Percentiles rank a stretch among this genome's conserved stretches.
phyloP scores from a whole-genome alignment of 1,284 basidiomycete species.

The Clitocybe nebularis region DNA sequence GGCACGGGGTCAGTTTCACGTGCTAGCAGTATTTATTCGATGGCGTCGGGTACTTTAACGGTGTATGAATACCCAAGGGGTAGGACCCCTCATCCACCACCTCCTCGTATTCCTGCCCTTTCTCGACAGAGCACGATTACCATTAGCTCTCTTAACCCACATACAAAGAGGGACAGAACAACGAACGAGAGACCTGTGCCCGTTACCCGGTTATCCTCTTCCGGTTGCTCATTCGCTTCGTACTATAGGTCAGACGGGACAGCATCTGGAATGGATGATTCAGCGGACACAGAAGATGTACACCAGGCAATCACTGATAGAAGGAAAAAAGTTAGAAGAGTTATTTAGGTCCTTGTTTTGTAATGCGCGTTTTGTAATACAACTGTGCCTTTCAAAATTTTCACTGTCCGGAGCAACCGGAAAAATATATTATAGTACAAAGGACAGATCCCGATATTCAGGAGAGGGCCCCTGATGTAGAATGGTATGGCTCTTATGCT shows the following conservation, averaged over 20 bases:
- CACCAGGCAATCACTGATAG: slow-evolving; percentile 10
- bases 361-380: background rate
- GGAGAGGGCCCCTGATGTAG: too few species aligned
- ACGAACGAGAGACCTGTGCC: slow-evolving; percentile 5
- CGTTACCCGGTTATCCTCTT: slow-evolving; percentile 13
- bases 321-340: slow-evolving; percentile 5
- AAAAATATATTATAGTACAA: too few species aligned
- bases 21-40: slow-evolving; percentile 19
- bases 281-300: slow-evolving; percentile 1
- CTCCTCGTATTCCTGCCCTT: slow-evolving; percentile 18
- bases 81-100: background rate
- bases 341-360: slow-evolving; percentile 5
- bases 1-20: slow-evolving; percentile 10
- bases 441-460: too few species aligned
- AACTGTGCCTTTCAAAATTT: too few species aligned
- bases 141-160: slow-evolving; percentile 9
- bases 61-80: slow-evolving; percentile 1
- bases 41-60: slow-evolving; percentile 12
- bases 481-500: too few species aligned
- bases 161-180: slow-evolving; percentile 10
- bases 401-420: too few species aligned
- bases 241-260: slow-evolving; percentile 9
- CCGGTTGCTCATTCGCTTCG: slow-evolving; percentile 14
- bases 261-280: background rate
- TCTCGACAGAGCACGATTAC: slow-evolving; percentile 23